Evolutionary conservation across 495 filamentous ascomycete species (phyloP).

Genomic region (Penicillium paxilli): DNA sequence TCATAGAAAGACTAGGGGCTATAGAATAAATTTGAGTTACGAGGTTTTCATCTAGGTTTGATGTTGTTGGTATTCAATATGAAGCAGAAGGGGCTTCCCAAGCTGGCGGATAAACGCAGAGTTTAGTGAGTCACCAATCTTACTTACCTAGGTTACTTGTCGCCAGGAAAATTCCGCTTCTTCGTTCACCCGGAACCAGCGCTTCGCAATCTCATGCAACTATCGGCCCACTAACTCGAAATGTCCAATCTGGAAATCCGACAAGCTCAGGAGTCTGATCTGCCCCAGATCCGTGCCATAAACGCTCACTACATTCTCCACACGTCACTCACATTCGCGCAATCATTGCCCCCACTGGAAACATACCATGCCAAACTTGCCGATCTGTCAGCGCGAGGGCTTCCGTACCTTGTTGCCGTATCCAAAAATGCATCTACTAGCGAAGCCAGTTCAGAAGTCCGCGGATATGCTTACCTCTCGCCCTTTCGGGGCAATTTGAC

Average conservation of each 20-base stretch:
- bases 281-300: constrained; percentile 28
- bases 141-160: too few relatives aligned
- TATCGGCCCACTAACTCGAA: neutral
- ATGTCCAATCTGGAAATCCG: constrained; percentile 4
- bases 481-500: constrained; percentile 24
- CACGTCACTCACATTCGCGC: constrained; percentile 27
- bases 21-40: too few relatives aligned
- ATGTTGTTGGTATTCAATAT: too few relatives aligned
- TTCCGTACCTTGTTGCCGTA: constrained; percentile 31
- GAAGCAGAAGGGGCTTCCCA: too few relatives aligned
- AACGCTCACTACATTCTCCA: constrained; percentile 31
- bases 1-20: too few relatives aligned
- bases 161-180: too few relatives aligned
- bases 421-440: neutral
- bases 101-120: too few relatives aligned
- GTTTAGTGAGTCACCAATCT: too few relatives aligned
- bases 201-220: neutral
- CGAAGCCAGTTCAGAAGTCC: neutral
- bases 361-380: constrained; percentile 19
- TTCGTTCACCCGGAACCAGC: neutral
- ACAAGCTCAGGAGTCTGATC: constrained; percentile 14
- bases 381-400: constrained; percentile 10
- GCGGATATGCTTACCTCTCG: constrained; percentile 28
- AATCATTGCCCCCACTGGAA: constrained; percentile 14
- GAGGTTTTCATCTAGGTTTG: too few relatives aligned